phyloP scores from a whole-genome alignment of 305 asterid species.

The Fraxinus platypoda region DNA sequence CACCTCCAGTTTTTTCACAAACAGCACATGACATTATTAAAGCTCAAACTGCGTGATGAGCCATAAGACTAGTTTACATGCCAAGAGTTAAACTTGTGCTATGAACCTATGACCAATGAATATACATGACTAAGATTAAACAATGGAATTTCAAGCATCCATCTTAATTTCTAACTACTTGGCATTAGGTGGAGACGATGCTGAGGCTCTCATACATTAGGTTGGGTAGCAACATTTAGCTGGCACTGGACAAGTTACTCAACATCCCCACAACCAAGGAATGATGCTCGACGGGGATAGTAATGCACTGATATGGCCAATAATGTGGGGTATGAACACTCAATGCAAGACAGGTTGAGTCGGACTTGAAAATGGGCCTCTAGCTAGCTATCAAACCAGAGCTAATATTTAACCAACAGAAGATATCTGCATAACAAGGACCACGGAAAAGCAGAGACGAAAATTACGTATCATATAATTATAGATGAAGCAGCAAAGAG shows the following conservation, averaged over 20 bases:
- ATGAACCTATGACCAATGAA: neutral
- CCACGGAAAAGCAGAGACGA: conserved; percentile 1
- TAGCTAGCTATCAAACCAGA: neutral
- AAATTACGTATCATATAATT: conserved; percentile 18
- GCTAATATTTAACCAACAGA: neutral
- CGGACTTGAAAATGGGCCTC: neutral
- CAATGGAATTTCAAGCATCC: neutral
- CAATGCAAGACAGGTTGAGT: conserved; percentile 5
- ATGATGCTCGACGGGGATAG: neutral
- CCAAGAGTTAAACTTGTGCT: neutral
- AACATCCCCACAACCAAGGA: neutral
- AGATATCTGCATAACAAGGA: conserved; percentile 1
- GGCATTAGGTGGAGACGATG: conserved; percentile 1
- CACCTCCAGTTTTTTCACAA: neutral
- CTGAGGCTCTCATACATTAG: neutral
- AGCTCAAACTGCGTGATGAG: neutral
- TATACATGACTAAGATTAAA: neutral
- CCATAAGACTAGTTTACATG: neutral
- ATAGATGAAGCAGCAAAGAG: conserved; percentile 28
- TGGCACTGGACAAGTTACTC: neutral
- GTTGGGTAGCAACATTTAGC: neutral
- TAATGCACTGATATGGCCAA: conserved; percentile 3
- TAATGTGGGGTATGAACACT: neutral
- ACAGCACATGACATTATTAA: neutral
- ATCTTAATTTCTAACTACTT: conserved; percentile 8